Evolutionary conservation across 2,329 filamentous ascomycete genomes (phyloP).

Genomic region (Xylariaceae sp.): DNA sequence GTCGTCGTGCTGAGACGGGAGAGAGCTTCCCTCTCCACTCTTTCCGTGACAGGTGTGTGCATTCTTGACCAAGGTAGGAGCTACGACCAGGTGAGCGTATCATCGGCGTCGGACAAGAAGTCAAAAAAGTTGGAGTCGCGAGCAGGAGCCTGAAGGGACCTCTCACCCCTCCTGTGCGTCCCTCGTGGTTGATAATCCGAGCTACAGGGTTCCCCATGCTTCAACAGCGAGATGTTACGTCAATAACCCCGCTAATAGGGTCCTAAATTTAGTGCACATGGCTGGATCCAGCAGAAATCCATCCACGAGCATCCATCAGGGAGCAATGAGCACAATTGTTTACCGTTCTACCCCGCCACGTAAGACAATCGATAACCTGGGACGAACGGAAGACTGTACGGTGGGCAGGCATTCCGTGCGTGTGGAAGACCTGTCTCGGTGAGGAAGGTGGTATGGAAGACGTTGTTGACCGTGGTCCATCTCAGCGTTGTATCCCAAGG

Average conservation of each 20-base stretch:
- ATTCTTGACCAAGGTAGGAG: no score
- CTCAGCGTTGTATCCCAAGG: constrained; percentile 1
- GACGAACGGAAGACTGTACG: no score
- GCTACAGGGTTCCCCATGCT: background rate
- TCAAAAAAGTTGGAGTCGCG: no score
- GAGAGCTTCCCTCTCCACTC: background rate
- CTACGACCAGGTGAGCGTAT: no score
- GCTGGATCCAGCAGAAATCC: background rate
- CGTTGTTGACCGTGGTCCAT: no score
- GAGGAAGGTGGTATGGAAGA: background rate
- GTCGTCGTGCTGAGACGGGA: background rate
- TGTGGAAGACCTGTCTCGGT: no score
- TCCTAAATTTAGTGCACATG: background rate
- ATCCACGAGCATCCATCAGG: background rate
- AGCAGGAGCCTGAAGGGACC: no score
- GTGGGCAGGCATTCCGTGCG: no score
- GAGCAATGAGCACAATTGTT: background rate
- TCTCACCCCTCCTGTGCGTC: background rate
- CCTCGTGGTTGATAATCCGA: background rate
- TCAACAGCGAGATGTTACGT: background rate
- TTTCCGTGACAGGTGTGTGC: no score
- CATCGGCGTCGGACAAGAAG: no score
- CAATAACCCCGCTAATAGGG: background rate
- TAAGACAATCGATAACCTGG: background rate
- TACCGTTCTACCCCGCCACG: background rate